Evolutionary conservation across 176 grass and related monocot species (phyloP), one percentile per base, ranked within the genome.

Genomic region (Triticum urartu): DNA sequence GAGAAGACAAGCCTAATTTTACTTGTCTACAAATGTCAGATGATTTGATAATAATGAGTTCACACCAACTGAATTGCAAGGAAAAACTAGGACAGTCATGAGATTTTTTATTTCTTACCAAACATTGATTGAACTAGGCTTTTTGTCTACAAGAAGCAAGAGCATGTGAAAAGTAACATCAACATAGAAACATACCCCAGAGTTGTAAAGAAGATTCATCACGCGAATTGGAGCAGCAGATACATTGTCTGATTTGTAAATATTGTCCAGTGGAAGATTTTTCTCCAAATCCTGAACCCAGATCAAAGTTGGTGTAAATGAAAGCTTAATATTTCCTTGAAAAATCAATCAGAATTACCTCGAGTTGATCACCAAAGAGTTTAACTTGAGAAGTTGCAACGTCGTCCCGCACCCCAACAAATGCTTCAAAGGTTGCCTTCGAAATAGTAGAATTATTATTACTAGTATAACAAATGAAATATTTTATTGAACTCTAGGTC

Each of bases 161-260:
- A 77, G 11, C 82, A 61, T 22, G 11, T 85, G 8, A 47, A 80
- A 90, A 78, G 39, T 20, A 64, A 42, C 15, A 65, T 80, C 20
- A 81, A 79, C 86, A 11, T 42, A 77, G 30, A 73, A 87, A 86
- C 88, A 43, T 81, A 98, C 95, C 89, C 95, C 95, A 81, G 95
- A 75, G 90, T 98, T 98, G 74, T 90, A 98, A 59, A 98, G 84
- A 92, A 98, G 95, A 62, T 87, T 90, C 86, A 95, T 92, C 71
- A 98, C 95, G 20, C 95, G 95, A 75, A 98, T 98, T 79, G 95
- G 93, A 89, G 95, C 95, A 79, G 95, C 91, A 72, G 93, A 91
- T 87, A 95, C 81, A 35, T 72, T 71, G 64, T 95, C 86, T 85
- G 95, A 95, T 93, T 98, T 98, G 91, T 92, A 98, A 62, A 91